A percentile compares a stretch with the other conserved stretches of the same genome.
phyloP scores from a whole-genome alignment of 73 alveolate species.

The Paramecium sonneborni region DNA sequence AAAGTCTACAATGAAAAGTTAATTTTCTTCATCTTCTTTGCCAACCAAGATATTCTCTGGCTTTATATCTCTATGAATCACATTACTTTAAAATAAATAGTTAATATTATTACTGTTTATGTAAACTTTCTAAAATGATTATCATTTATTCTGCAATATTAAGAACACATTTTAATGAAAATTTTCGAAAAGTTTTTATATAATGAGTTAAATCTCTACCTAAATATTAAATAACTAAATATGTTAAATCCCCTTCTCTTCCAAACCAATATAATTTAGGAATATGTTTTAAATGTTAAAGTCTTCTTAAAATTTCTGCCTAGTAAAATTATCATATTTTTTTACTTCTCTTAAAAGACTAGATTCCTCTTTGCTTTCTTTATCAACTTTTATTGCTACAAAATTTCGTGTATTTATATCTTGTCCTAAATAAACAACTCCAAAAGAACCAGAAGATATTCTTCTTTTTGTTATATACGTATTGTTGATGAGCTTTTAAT shows the following conservation, averaged over 20 bases:
- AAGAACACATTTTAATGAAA: slow-evolving; percentile 82
- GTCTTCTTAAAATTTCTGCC: slow-evolving; percentile 44
- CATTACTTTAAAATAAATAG: background rate
- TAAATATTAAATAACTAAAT: slow-evolving; percentile 81
- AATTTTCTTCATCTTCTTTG: slow-evolving; percentile 71
- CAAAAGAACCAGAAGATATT: slow-evolving; percentile 94
- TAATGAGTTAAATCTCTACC: slow-evolving; percentile 93
- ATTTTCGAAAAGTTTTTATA: slow-evolving; percentile 77
- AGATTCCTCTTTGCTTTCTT: background rate
- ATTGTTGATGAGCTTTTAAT: slow-evolving; percentile 54
- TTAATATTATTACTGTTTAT: slow-evolving; percentile 80
- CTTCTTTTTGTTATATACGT: slow-evolving; percentile 50
- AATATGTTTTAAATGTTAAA: slow-evolving; percentile 20
- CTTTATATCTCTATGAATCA: slow-evolving; percentile 91
- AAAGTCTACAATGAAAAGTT: slow-evolving; percentile 87
- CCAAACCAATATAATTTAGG: slow-evolving; percentile 64
- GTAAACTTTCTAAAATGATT: slow-evolving; percentile 82
- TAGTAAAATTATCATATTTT: background rate
- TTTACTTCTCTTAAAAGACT: background rate
- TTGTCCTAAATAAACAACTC: slow-evolving; percentile 83
- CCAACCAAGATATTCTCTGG: slow-evolving; percentile 88
- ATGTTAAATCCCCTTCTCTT: slow-evolving; percentile 81
- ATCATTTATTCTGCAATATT: slow-evolving; percentile 91
- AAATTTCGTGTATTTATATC: slow-evolving; percentile 34
- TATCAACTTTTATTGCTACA: slow-evolving; percentile 36